Evolutionary conservation across 352 stramenopile genomes (phyloP), one percentile per base, ranked within the genome.

Genomic region (Phytophthora sojae): DNA sequence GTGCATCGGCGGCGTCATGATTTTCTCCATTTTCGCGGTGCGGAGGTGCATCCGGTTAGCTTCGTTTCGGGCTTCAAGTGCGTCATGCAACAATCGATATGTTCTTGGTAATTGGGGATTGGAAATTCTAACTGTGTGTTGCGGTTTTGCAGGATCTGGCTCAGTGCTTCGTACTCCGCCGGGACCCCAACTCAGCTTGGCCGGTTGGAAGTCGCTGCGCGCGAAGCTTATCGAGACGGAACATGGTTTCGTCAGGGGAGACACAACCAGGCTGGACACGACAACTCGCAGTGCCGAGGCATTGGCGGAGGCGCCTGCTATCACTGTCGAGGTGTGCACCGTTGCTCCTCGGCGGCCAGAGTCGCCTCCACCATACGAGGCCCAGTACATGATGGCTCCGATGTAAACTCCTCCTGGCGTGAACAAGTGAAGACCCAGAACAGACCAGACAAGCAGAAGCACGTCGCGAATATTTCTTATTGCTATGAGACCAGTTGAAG

Each of bases 221-320:
- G 77, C 89, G 58, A 85, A 81, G 45, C 79, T 91, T 51, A 21
- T 87, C 30, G 64, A 83, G 57, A 77, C 69, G 5, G 73, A 80
- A 47, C 64, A 73, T 44, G 39, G 23, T 6, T 74, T 76, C 44
- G 64, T 79, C 25, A 47, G 63, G 17, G 62, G 61, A 6, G 67
- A 64, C 37, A 39, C 50, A 2, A 29, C 67, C 15, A 53, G 51
- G 23, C 61, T 76, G 21, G 67, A 67, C 32, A 42, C 39, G 30
- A 71, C 61, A 45, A 19, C 37, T 50, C 30, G 61, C 15, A 64
- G 44, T 11, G 21, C 45, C 17, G 61, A 68, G 26, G 23, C 62
- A 2, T 49, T 69, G 29, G 39, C 61, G 25, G 45, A 64, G 47
- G 67, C 61, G 2, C 61, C 67, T 32, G n/a, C 53, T n/a, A 55